phyloP scores from a whole-genome alignment of 192 early-diverging fungal genomes.

The Borealophlyctis nickersoniae region DNA sequence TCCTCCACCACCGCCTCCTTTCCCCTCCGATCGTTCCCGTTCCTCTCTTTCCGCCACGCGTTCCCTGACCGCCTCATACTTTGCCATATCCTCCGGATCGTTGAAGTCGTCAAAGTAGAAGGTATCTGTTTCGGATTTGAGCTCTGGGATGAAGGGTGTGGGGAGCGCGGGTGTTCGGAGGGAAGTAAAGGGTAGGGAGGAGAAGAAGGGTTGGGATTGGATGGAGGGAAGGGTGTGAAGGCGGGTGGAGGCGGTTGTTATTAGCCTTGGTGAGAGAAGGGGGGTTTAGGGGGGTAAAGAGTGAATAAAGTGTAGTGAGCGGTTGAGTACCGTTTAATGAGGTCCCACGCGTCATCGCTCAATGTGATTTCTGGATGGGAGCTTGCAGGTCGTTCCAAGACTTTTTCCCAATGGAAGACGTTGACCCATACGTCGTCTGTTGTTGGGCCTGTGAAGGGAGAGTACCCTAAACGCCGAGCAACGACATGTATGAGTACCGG shows the following conservation, averaged over 20 bases:
- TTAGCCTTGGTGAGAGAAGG: constrained; percentile 21
- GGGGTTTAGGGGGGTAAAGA: constrained; percentile 1
- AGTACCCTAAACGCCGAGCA: no score
- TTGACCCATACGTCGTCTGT: constrained; percentile 81
- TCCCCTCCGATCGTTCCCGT: constrained; percentile 11
- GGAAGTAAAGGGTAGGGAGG: constrained; percentile 19
- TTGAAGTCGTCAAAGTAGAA: constrained; percentile 57
- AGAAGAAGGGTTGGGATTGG: constrained; percentile 42
- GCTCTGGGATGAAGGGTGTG: constrained; percentile 47
- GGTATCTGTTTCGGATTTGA: constrained; percentile 42
- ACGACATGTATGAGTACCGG: no score
- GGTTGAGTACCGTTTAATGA: constrained; percentile 53
- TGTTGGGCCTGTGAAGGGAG: constrained; percentile 67
- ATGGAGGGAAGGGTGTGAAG: constrained; percentile 17
- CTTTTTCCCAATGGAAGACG: constrained; percentile 76
- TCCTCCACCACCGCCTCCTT: constrained; percentile 8
- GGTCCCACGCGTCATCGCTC: constrained; percentile 71
- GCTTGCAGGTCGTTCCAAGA: constrained; percentile 74
- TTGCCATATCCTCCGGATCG: constrained; percentile 49
- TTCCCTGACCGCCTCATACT: constrained; percentile 53
- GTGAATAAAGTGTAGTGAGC: no score
- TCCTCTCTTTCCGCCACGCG: constrained; percentile 28
- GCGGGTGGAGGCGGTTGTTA: constrained; percentile 22
- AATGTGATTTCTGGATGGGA: constrained; percentile 76
- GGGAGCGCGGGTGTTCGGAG: constrained; percentile 13